These are phyloP conservation scores for Myriangium duriaei DNA, from an alignment of 2,329 filamentous ascomycete species.

Conservation along the genomic window DNA sequence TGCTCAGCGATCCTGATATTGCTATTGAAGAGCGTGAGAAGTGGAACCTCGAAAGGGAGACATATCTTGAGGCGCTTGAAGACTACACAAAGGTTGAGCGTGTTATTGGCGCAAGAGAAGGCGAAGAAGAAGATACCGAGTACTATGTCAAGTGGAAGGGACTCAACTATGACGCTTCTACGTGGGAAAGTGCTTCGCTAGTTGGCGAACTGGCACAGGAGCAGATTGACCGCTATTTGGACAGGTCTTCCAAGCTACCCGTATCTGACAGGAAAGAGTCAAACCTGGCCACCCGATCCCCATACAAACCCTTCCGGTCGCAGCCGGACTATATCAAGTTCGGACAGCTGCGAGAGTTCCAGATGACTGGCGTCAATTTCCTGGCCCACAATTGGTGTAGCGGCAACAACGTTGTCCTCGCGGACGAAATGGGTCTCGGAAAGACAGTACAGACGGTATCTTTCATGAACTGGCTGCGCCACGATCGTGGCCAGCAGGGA, in stretches of 20 bases:
- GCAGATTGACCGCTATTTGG: conserved; percentile 83
- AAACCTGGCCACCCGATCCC: conserved; percentile 59
- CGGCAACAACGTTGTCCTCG: conserved; percentile 88
- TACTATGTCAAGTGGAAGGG: conserved; percentile 88
- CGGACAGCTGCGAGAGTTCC: conserved; percentile 82
- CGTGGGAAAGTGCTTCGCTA: conserved; percentile 72
- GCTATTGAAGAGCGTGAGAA: conserved; percentile 81
- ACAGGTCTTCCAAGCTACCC: conserved; percentile 70
- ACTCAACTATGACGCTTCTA: conserved; percentile 83
- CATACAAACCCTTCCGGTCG: conserved; percentile 58
- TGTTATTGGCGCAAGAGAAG: conserved; percentile 71
- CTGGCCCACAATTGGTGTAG: conserved; percentile 91
- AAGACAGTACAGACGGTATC: conserved; percentile 97
- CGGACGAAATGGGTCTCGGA: conserved; percentile 96
- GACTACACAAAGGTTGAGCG: conserved; percentile 90
- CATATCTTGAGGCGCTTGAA: conserved; percentile 73
- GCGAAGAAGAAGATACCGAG: conserved; percentile 61
- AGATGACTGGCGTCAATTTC: conserved; percentile 89
- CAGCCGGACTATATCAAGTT: conserved; percentile 77
- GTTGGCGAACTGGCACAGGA: conserved; percentile 69
- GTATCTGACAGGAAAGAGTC: conserved; percentile 67
- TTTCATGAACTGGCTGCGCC: conserved; percentile 93
- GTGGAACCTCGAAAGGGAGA: conserved; percentile 88
- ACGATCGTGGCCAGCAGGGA: conserved; percentile 78
- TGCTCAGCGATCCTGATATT: conserved; percentile 60